These are phyloP conservation scores for Aspergillus spinulosporus DNA, from an alignment of 2,329 filamentous ascomycete genomes.

Conservation along the genomic window DNA sequence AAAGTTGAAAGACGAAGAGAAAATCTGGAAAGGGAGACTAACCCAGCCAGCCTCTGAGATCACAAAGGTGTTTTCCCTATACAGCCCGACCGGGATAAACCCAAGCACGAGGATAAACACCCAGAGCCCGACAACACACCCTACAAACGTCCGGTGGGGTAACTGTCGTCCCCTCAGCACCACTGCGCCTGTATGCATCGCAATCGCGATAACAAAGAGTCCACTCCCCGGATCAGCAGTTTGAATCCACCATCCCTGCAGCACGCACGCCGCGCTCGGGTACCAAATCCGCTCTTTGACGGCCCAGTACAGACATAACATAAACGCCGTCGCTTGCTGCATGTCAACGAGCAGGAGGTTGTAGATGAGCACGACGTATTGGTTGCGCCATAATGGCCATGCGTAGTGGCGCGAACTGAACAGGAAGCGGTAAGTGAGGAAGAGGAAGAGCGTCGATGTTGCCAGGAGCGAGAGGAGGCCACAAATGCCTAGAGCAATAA, in stretches of 20 bases:
- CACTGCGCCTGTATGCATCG: slow-evolving; percentile 52
- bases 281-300: slow-evolving; percentile 43
- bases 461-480: slow-evolving; percentile 43
- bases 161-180: slow-evolving; percentile 51
- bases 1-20: too few species aligned
- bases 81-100: slow-evolving; percentile 47
- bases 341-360: slow-evolving; percentile 53
- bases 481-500: slow-evolving; percentile 49
- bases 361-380: slow-evolving; percentile 55
- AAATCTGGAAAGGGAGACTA: slow-evolving; percentile 18
- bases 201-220: slow-evolving; percentile 54
- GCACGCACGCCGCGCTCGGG: slow-evolving; percentile 47
- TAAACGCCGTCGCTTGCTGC: slow-evolving; percentile 51
- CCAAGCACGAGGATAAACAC: slow-evolving; percentile 49
- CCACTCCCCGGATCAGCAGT: slow-evolving; percentile 53
- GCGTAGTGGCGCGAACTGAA: slow-evolving; percentile 52
- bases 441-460: slow-evolving; percentile 36
- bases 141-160: slow-evolving; percentile 45
- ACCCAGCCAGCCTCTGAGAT: slow-evolving; percentile 54
- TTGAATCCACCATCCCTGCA: slow-evolving; percentile 55
- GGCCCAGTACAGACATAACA: slow-evolving; percentile 49
- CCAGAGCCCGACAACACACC: slow-evolving; percentile 49
- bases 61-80: slow-evolving; percentile 45
- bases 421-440: slow-evolving; percentile 52
- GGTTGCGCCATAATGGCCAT: slow-evolving; percentile 52